Evolutionary conservation across 257 asterid species (phyloP), one percentile per base, ranked within the genome.

Genomic region (Petunia secreta): DNA sequence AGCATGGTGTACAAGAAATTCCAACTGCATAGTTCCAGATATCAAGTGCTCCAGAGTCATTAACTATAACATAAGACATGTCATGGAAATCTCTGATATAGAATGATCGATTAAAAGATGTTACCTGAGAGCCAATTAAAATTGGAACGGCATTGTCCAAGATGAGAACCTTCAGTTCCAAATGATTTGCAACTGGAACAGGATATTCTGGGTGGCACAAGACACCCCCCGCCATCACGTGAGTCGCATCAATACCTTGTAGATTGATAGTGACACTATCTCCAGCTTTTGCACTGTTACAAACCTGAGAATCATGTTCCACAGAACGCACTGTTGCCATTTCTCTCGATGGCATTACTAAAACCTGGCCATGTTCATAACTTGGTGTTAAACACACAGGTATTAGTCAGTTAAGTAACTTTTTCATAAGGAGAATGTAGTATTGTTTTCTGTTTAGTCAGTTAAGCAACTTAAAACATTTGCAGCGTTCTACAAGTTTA

Each of bases 161-260:
- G 81, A 91, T 88, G 54, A 91, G 91, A 85, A 95, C 86, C 86
- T 93, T 93, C 81, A 95, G 83, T 84, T 95, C 97, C 90, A 95
- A 85, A 79, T 82, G 93, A 87, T 89, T 88, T 75, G 97, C 85
- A 60, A 92, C 92, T 80, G 87, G 84, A 78, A 93, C 93, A 4
- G 97, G 97, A 85, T 82, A 95, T 84, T 93, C 96, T 34, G 97
- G 98, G 87, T 95, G 97, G 80, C 99, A 95, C 82, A 95, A 78
- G 81, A 95, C 98, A 14, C 94, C 95, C 63, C 99, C 98, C 54
- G 97, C 89, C 57, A 81, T 77, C 82, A 95, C 91, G 8, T 77
- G 86, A 84, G 87, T 92, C 40, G 82, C 86, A 69, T 95, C 97
- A 38, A 90, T 87, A 60, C 98, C 97, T 87, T 90, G 97, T 80